phyloP scores from a whole-genome alignment of 73 alveolate species.

The Tetrahymena malaccensis region DNA sequence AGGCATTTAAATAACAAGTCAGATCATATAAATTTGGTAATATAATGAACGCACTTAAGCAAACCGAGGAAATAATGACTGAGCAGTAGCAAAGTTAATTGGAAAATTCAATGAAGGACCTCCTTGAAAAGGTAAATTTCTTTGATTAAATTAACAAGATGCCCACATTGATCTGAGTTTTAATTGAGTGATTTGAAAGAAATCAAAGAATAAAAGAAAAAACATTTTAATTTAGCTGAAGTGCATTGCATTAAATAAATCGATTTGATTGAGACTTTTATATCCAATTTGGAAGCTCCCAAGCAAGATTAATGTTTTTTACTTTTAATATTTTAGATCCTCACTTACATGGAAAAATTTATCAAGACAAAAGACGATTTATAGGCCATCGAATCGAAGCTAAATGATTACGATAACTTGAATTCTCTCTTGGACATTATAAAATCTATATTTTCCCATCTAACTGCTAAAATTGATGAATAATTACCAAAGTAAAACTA shows the following conservation, averaged over 20 bases:
- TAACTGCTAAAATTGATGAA: neutral
- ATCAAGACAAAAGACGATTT: neutral
- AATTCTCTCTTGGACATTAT: neutral
- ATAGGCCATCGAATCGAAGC: neutral
- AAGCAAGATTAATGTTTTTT: neutral
- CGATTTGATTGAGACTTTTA: too few relatives aligned
- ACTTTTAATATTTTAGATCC: neutral
- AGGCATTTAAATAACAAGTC: neutral
- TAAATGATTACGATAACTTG: neutral
- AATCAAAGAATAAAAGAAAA: too few relatives aligned
- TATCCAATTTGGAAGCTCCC: too few relatives aligned
- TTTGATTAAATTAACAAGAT: neutral
- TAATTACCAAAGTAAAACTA: neutral
- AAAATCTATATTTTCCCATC: neutral
- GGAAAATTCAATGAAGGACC: neutral
- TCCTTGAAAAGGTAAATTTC: neutral
- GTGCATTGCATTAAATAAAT: too few relatives aligned
- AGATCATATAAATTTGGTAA: neutral
- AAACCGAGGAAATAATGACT: neutral
- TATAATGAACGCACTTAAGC: neutral
- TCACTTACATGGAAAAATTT: neutral
- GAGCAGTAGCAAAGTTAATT: neutral
- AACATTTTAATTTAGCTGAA: neutral
- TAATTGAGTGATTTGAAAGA: too few relatives aligned
- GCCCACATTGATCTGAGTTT: neutral